Conservation (phyloP, 1,284 basidiomycete species). For the Cerrena zonata region DNA sequence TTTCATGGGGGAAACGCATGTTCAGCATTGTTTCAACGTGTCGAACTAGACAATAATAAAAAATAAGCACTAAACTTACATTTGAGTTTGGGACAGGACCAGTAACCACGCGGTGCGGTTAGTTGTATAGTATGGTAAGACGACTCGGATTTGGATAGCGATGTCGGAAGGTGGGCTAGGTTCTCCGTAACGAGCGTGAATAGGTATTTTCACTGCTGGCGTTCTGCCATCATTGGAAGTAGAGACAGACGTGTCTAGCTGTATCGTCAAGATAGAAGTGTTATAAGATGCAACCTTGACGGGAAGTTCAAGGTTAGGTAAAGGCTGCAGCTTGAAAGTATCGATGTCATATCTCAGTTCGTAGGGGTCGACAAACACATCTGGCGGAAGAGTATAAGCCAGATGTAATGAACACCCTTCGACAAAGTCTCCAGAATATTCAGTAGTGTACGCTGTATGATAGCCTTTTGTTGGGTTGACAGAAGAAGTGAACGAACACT, state of each 20-base stretch:
- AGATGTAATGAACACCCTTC: neutral
- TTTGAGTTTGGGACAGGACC: neutral
- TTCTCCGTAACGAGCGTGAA: neutral
- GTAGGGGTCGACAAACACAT: conserved; percentile 1
- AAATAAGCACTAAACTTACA: neutral
- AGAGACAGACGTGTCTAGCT: neutral
- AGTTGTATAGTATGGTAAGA: neutral
- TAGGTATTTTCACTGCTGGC: neutral
- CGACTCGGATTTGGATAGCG: too few species aligned
- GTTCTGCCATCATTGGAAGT: neutral
- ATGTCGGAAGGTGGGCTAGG: neutral
- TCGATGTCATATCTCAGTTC: conserved; percentile 1
- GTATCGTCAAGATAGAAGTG: neutral
- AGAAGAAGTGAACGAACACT: neutral
- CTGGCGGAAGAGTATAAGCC: neutral
- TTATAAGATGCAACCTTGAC: neutral
- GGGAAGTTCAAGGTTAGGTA: neutral
- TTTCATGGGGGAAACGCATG: neutral
- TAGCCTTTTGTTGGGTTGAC: neutral
- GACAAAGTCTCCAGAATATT: neutral
- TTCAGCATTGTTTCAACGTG: neutral
- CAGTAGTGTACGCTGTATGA: neutral
- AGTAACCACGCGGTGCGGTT: neutral
- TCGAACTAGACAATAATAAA: neutral
- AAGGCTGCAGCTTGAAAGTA: neutral